Conservation (phyloP, 495 filamentous ascomycete genomes). For the Chaetomium tenue region DNA sequence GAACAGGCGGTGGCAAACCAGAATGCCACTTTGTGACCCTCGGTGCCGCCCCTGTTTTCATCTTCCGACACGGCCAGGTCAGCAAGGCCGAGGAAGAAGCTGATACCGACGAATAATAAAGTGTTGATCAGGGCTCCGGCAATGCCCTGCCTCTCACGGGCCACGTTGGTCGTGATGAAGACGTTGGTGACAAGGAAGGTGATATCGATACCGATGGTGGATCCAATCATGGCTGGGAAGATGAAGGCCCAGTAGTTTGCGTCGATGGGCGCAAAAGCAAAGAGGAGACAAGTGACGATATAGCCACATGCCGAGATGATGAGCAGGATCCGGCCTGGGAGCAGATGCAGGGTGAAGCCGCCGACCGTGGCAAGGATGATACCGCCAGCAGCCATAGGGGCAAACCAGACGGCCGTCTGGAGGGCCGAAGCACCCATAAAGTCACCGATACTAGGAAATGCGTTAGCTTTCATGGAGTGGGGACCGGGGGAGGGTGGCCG, state of each 20-base stretch:
- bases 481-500: slow-evolving; percentile 3
- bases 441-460: slow-evolving; percentile 55
- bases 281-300: slow-evolving; percentile 63
- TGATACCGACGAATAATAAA: slow-evolving; percentile 74
- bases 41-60: slow-evolving; percentile 41
- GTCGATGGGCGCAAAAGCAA: slow-evolving; percentile 65
- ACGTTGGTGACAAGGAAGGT: slow-evolving; percentile 81
- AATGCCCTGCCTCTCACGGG: slow-evolving; percentile 67
- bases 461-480: slow-evolving; percentile 10
- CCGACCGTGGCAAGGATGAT: slow-evolving; percentile 67
- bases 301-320: slow-evolving; percentile 65
- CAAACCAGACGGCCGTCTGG: slow-evolving; percentile 74
- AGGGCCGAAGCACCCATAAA: slow-evolving; percentile 66
- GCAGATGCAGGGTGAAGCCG: slow-evolving; percentile 72
- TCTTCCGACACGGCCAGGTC: slow-evolving; percentile 62
- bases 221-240: slow-evolving; percentile 79
- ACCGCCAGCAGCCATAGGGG: slow-evolving; percentile 73
- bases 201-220: slow-evolving; percentile 79
- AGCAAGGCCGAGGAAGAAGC: slow-evolving; percentile 72
- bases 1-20: slow-evolving; percentile 65
- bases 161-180: slow-evolving; percentile 76
- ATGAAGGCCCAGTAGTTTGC: slow-evolving; percentile 63
- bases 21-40: slow-evolving; percentile 63
- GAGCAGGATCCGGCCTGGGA: slow-evolving; percentile 70
- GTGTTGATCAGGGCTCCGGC: slow-evolving; percentile 63